These are phyloP conservation scores for Fusarium armeniacum DNA, from an alignment of 2,329 filamentous ascomycete genomes.

Conservation along the genomic window DNA sequence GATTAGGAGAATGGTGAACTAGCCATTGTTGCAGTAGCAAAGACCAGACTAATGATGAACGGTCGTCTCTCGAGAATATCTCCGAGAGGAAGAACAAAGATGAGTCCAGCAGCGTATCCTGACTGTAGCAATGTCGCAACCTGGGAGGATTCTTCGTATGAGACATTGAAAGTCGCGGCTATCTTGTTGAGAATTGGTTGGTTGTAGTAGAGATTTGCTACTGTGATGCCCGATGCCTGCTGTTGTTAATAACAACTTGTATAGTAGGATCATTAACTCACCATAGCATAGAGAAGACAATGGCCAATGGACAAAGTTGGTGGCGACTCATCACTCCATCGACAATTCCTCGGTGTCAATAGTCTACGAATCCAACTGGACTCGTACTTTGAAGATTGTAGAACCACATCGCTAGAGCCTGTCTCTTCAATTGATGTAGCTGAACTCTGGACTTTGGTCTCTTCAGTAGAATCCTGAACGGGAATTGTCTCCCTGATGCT, in stretches of 20 bases:
- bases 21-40: constrained; percentile 77
- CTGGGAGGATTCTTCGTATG: constrained; percentile 74
- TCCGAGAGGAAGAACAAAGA: constrained; percentile 82
- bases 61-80: constrained; percentile 77
- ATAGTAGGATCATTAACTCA: constrained; percentile 47
- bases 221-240: constrained; percentile 73
- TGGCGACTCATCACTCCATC: constrained; percentile 76
- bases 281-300: constrained; percentile 79
- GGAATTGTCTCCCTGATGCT: constrained; percentile 24
- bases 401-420: constrained; percentile 5
- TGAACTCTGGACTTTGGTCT: constrained; percentile 4
- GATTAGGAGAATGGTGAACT: constrained; percentile 40
- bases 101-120: constrained; percentile 80
- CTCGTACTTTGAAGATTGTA: constrained; percentile 43
- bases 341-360: constrained; percentile 72
- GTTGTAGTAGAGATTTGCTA: constrained; percentile 86
- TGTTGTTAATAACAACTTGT: not conserved
- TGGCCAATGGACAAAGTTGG: constrained; percentile 76
- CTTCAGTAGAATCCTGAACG: constrained; percentile 1
- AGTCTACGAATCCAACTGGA: constrained; percentile 41
- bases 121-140: constrained; percentile 85
- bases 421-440: constrained; percentile 35
- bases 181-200: constrained; percentile 84
- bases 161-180: constrained; percentile 77
- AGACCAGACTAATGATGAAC: constrained; percentile 76